A percentile compares a stretch with the other conserved stretches of the same genome.
These are phyloP conservation scores for Phytophthora hybrid DNA, from an alignment of 352 stramenopile genomes.

Conservation along the genomic window DNA sequence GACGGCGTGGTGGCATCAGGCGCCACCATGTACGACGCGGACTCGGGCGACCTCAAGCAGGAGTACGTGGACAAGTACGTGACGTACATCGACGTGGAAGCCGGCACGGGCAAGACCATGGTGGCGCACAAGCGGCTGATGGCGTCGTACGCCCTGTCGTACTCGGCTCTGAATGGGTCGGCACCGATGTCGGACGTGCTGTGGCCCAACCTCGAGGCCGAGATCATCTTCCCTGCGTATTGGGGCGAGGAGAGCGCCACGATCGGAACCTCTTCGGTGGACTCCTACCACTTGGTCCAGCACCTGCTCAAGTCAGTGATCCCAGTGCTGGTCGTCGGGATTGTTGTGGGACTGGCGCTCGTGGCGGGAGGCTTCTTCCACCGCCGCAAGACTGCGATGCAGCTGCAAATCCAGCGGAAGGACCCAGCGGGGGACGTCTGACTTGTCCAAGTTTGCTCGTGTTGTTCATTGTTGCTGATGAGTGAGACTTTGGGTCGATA, in stretches of 20 bases:
- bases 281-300: slow-evolving; percentile 56
- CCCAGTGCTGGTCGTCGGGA: slow-evolving; percentile 58
- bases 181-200: slow-evolving; percentile 70
- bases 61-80: slow-evolving; percentile 59
- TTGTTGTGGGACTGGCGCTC: slow-evolving; percentile 47
- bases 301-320: slow-evolving; percentile 49
- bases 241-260: slow-evolving; percentile 59
- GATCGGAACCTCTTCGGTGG: slow-evolving; percentile 39
- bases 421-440: slow-evolving; percentile 25
- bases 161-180: slow-evolving; percentile 45
- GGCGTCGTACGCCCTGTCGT: slow-evolving; percentile 64
- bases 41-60: slow-evolving; percentile 48
- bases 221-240: slow-evolving; percentile 71
- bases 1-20: slow-evolving; percentile 48
- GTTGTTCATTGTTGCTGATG: slow-evolving; percentile 1
- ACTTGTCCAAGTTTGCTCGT: background rate
- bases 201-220: slow-evolving; percentile 57
- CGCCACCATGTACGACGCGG: slow-evolving; percentile 52
- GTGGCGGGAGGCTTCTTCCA: slow-evolving; percentile 49
- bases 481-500: background rate
- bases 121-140: slow-evolving; percentile 64
- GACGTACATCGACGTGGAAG: slow-evolving; percentile 71
- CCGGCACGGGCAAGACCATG: slow-evolving; percentile 79
- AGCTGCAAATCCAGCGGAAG: slow-evolving; percentile 29
- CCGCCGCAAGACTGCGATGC: slow-evolving; percentile 44